Base-by-base conservation (phyloP, 2,329 filamentous ascomycete genomes). In the Metarhizium robertsii region DNA sequence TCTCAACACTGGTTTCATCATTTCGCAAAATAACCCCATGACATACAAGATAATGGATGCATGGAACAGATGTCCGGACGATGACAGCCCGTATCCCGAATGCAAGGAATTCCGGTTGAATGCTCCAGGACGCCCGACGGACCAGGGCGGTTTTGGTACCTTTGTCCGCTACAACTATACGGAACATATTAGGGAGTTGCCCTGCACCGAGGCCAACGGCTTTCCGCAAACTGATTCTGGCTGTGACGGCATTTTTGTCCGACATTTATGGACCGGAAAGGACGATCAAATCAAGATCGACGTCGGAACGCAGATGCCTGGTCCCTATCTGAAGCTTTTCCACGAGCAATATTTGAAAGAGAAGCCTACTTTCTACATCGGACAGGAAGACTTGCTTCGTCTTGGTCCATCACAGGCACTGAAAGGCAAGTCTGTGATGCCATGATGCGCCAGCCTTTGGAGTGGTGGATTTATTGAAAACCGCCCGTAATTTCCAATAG, bases 1-100 rank as follows among this genome's bases (percentile, higher is more conserved):
- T 69, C 69, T 74, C 61, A 80, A 80, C 67, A 78, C 77, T 1
- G 77, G 77, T 18, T 79, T 80, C 68, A 78, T 80, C 64, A 66
- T 80, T 43, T 72, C 77, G 3, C 77, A 80, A 66, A 78, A 78
- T 64, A 76, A 76, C 60, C 64, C 70, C 16, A 72, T 71, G 59
- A 77, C 75, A 0, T 72, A 73, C 59, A 68, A 75, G 36, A 76
- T 80, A 40, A 67, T 80, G 43, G 71, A 75, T 57, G 75, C 74
- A 48, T 80, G 78, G 78, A 67, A 69, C 38, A 65, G 64, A 51
- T 76, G 73, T 59, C 67, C 73, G 30, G 65, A 72, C 47, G 72
- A 75, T 10, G 62, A 65, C 48, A 68, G 68, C 59, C 69, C 66
- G 58, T 67, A 66, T 57, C 69, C 71, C 48, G 66, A 70, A 16